These are phyloP conservation scores for Aspergillus sp. DNA, from an alignment of 2,329 filamentous ascomycete genomes.

Conservation along the genomic window DNA sequence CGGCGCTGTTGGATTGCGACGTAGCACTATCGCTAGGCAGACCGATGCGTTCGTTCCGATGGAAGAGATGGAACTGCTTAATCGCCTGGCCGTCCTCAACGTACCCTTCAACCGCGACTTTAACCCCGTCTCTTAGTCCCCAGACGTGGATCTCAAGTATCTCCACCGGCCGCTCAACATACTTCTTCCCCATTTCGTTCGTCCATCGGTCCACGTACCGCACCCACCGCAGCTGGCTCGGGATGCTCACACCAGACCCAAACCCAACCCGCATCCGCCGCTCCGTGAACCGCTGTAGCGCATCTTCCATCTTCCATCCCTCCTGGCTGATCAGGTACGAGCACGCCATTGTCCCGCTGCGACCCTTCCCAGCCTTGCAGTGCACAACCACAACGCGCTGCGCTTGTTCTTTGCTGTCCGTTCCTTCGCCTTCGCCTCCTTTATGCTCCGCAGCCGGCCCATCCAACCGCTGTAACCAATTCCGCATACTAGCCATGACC, in stretches of 20 bases:
- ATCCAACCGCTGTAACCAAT: constrained; percentile 65
- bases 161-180: constrained; percentile 79
- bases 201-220: constrained; percentile 88
- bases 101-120: constrained; percentile 80
- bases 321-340: constrained; percentile 89
- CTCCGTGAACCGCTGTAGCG: constrained; percentile 70
- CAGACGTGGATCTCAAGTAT: constrained; percentile 86
- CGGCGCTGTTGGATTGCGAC: neutral
- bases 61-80: constrained; percentile 77
- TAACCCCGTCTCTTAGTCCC: constrained; percentile 84
- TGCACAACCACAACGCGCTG: constrained; percentile 83
- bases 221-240: constrained; percentile 85
- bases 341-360: constrained; percentile 84
- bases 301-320: constrained; percentile 65
- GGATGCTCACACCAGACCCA: constrained; percentile 86
- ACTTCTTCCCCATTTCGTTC: constrained; percentile 67
- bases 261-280: constrained; percentile 86
- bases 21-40: constrained; percentile 31
- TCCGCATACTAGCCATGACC: constrained; percentile 89
- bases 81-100: constrained; percentile 88
- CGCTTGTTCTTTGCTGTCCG: constrained; percentile 29
- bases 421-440: constrained; percentile 1
- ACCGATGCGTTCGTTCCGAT: constrained; percentile 64
- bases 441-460: constrained; percentile 14
- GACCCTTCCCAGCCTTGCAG: constrained; percentile 94